A percentile compares a stretch with the other conserved stretches of the same genome.
phyloP scores from a whole-genome alignment of 768 basidiomycete genomes.

The Solioccasus polychromus region DNA sequence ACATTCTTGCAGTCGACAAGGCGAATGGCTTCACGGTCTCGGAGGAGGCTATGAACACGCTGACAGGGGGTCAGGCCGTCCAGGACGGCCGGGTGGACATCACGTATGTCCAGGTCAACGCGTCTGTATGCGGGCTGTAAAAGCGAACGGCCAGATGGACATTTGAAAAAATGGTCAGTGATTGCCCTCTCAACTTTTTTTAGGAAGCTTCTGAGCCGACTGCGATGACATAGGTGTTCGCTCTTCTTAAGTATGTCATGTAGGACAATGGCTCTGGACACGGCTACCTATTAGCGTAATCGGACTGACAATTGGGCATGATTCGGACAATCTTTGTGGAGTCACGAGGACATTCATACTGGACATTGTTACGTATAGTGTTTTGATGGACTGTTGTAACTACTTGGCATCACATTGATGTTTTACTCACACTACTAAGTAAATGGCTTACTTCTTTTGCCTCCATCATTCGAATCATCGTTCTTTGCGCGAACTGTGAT shows the following conservation, averaged over 20 bases:
- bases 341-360: too few relatives aligned
- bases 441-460: too few relatives aligned
- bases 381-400: not conserved
- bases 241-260: not conserved
- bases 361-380: not conserved
- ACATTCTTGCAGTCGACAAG: slow-evolving; percentile 54
- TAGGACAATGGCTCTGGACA: not conserved
- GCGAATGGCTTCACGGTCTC: slow-evolving; percentile 42
- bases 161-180: slow-evolving; percentile 1
- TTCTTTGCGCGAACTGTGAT: too few relatives aligned
- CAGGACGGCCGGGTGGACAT: slow-evolving; percentile 20
- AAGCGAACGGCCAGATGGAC: not conserved
- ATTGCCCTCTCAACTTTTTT: not conserved
- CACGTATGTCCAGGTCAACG: not conserved
- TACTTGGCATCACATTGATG: not conserved
- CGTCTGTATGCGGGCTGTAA: slow-evolving; percentile 3
- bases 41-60: slow-evolving; percentile 23
- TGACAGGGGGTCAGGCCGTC: slow-evolving; percentile 16
- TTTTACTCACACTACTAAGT: too few relatives aligned
- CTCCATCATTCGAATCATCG: too few relatives aligned
- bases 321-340: too few relatives aligned
- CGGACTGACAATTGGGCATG: too few relatives aligned
- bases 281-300: not conserved
- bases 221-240: not conserved
- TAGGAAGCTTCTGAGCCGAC: not conserved